Conservation (phyloP, 2,329 filamentous ascomycete species). For the Mariannaea elegans region DNA sequence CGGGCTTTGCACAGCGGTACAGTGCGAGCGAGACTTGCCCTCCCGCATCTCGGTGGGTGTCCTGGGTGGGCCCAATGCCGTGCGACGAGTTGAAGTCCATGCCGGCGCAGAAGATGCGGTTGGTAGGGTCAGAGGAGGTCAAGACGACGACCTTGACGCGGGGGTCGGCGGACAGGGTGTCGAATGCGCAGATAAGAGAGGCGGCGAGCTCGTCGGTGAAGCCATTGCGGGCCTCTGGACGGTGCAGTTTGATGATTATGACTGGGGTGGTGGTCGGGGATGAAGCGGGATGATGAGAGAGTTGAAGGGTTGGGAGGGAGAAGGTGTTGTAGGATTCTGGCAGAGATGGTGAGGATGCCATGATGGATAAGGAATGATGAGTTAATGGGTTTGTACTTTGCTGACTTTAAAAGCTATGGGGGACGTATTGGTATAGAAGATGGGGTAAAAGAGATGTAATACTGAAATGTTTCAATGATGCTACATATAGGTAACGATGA, state of each 20-base stretch:
- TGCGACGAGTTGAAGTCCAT: slow-evolving; percentile 59
- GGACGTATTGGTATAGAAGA: too few species aligned
- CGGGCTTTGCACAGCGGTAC: slow-evolving; percentile 65
- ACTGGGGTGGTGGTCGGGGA: slow-evolving; percentile 67
- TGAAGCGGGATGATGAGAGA: slow-evolving; percentile 58
- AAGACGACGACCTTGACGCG: slow-evolving; percentile 65
- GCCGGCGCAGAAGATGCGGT: slow-evolving; percentile 66
- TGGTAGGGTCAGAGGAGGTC: slow-evolving; percentile 58
- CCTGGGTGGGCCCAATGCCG: slow-evolving; percentile 35
- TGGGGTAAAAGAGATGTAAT: too few species aligned
- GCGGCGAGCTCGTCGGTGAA: slow-evolving; percentile 72
- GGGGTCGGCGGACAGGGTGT: slow-evolving; percentile 59
- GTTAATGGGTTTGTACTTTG: not conserved
- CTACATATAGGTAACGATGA: too few species aligned
- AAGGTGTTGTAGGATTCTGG: slow-evolving; percentile 53
- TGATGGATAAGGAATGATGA: slow-evolving; percentile 26
- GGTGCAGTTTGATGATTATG: slow-evolving; percentile 70
- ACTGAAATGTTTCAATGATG: too few species aligned
- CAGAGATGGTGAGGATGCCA: slow-evolving; percentile 33
- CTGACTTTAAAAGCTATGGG: not conserved
- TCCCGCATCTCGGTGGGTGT: slow-evolving; percentile 58
- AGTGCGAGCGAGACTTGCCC: slow-evolving; percentile 64
- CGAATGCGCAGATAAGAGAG: slow-evolving; percentile 65
- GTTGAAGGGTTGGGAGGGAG: slow-evolving; percentile 53
- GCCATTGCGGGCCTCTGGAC: slow-evolving; percentile 73